Evolutionary conservation across 139 green algal species (phyloP), one percentile per base, ranked within the genome.

Genomic region (Pseudopediastrum boryanum): DNA sequence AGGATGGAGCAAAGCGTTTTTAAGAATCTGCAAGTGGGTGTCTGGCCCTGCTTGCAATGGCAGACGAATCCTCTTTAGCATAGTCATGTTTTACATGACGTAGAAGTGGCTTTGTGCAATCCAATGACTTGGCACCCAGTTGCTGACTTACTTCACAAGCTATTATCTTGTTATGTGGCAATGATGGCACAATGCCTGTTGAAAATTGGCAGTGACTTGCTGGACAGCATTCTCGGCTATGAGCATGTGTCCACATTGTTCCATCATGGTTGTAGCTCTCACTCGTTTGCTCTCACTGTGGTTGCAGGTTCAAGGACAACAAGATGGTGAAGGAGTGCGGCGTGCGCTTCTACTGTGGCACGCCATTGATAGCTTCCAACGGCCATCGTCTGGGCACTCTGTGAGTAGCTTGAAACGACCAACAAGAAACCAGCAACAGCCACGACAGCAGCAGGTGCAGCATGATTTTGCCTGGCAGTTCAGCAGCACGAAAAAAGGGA

Each of bases 271-370:
- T 33, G 8, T 62, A 36, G 8, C 52, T 42, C 16, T 73, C 35
- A 27, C 19, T 19, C 69, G 50, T 48, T 36, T 63, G 50, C 48
- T 77, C 13, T 21, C 54, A 27, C 19, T 66, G 36, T 2, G 43
- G 9, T 23, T 63, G 50, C 52, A 78, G 70, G 6, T 78, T 68
- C 44, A 3, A 29, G 41, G 70, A 66, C 54, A 70, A 70, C 52
- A 68, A 52, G 38, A 70, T 61, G 43, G 71, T 70, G 25, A 19
- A 69, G 38, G n/a, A 78, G 52, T 33, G 43, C 23, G 71, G 71
- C 19, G 71, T 78, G 38, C 71, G 71, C 56, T 78, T 78, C 56
- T 78, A 78, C 71, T 69, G 54, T 19, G 71, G 71, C 19, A 29
- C 71, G 12, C 71, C 71, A 12, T 27, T 78, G 36, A 56, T 78